A percentile compares a stretch with the other conserved stretches of the same genome.
Conservation (phyloP, 1,284 basidiomycete species). For the Trametes sp. region DNA sequence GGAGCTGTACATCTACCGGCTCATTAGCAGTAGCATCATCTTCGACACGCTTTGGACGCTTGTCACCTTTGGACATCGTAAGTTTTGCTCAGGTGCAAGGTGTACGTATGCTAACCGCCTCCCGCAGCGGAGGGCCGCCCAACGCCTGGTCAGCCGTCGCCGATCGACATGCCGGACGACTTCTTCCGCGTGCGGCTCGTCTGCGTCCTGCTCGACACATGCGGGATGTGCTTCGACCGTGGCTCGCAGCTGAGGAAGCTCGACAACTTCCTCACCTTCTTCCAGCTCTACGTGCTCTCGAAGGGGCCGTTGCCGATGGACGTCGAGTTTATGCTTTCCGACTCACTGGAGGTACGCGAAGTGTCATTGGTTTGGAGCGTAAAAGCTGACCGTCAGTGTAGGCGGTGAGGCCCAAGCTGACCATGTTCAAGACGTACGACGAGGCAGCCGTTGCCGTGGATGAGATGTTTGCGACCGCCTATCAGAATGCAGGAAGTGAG, state of each 20-base stretch:
- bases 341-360: constrained; percentile 82
- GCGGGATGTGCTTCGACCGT: constrained; percentile 97
- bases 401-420: constrained; percentile 83
- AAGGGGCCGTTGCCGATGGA: constrained; percentile 95
- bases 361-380: background rate
- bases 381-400: constrained; percentile 39
- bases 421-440: constrained; percentile 75
- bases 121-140: constrained; percentile 85
- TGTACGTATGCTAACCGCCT: constrained; percentile 15
- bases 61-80: constrained; percentile 96
- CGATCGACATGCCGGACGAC: constrained; percentile 93
- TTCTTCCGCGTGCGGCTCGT: constrained; percentile 94
- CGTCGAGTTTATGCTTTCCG: constrained; percentile 95
- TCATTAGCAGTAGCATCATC: constrained; percentile 87
- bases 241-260: constrained; percentile 91
- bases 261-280: constrained; percentile 91
- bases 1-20: constrained; percentile 97
- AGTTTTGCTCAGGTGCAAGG: constrained; percentile 49
- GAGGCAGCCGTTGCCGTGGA: constrained; percentile 91
- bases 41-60: constrained; percentile 96
- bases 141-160: constrained; percentile 77
- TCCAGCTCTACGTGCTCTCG: constrained; percentile 89
- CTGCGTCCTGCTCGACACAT: constrained; percentile 93
- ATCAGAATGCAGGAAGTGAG: constrained; percentile 66
- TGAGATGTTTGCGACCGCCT: constrained; percentile 79